Evolutionary conservation across 352 stramenopile genomes (phyloP), one percentile per base, ranked within the genome.

Genomic region (Elongisporangium undulatum): DNA sequence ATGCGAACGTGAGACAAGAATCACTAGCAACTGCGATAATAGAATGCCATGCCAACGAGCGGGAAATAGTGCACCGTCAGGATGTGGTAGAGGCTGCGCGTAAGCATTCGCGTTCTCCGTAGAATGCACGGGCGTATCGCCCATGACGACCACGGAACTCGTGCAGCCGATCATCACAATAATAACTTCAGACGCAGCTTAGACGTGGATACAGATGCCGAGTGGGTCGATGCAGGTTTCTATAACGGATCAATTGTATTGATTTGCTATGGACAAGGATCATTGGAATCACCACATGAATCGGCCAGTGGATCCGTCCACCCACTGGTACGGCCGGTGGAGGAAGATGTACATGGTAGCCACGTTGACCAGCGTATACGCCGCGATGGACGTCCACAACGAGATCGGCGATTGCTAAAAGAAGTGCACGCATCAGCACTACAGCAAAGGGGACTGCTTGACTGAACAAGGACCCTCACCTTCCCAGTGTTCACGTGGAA

Each of bases 241-340:
- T 24, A 23, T 20, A 34, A 54, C 15, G 17, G 9, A 2, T 56
- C 51, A 16, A 39, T 56, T 2, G 52, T 26, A 41, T 56, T 56
- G 13, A 38, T 56, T 56, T 49, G 15, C 41, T 13, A 56, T 26
- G 23, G 23, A n/a, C 53, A 39, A 57, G 45, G 9, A 23, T 20
- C 16, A 15, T 53, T 53, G 20, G 39, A 41, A 39, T 39, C 68
- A 96, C 87, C 87, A 96, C 85, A 96, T 95, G 66, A 96, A 96
- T 22, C 86, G 78, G 16, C 79, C 87, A 34, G 68, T 84, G 1
- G 79, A 80, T 45, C 85, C 87, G 59, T 96, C 86, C 9, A 82
- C 80, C 87, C 87, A 96, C 21, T 24, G 55, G 58, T 90, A 96
- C 1, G 87, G 80, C 12, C 66, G 70, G 54, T 77, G 77, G 12